Evolutionary conservation across 805 yeast genomes (phyloP), one percentile per base, ranked within the genome.

Genomic region (Barnettozyma californica): DNA sequence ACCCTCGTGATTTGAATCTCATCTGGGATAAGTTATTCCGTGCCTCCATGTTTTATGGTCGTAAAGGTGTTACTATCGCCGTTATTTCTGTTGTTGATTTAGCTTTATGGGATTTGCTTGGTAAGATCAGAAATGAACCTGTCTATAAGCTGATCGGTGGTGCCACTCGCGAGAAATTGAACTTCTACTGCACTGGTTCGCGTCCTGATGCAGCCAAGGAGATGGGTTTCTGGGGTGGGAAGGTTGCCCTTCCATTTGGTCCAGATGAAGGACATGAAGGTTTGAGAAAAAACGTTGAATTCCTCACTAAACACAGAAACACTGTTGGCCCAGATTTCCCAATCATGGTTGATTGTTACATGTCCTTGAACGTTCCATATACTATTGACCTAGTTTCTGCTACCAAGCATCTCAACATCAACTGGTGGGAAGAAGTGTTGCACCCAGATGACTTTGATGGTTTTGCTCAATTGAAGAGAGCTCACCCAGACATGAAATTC

Each of bases 371-470:
- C 47, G 78, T 74, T 19, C 65, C 74, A n/a, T 75, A 75, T 49
- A 68, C 70, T 11, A 74, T 75, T 54, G 75, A 75, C 39, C 63
- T 75, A 35, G 74, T 69, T 8, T 29, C 16, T 29, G 33, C 16
- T 13, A 29, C 7, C 16, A 29, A 29, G n/a, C 16, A 29, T 16
- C 62, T 75, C 57, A 68, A 74, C 57, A 71, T 75, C 59, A 75
- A 75, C 64, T 75, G 79, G 79, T 74, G 71, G 62, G 80, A 75
- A 57, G 79, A 75, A 57, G 74, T 72, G 26, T 64, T 74, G 44
- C 78, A 73, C 55, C 80, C 80, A 43, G 80, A 75, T 59, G 80
- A 75, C 56, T 64, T 66, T 53, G 78, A 74, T 46, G 78, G 78
- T 5, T 75, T 68, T 56, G 74, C 70, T 14, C 66, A 60, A 51